A percentile compares a stretch with the other conserved stretches of the same genome.
Evolutionary conservation across 345 rosid genomes (phyloP).

Genomic region (Eucalyptus coolabah): DNA sequence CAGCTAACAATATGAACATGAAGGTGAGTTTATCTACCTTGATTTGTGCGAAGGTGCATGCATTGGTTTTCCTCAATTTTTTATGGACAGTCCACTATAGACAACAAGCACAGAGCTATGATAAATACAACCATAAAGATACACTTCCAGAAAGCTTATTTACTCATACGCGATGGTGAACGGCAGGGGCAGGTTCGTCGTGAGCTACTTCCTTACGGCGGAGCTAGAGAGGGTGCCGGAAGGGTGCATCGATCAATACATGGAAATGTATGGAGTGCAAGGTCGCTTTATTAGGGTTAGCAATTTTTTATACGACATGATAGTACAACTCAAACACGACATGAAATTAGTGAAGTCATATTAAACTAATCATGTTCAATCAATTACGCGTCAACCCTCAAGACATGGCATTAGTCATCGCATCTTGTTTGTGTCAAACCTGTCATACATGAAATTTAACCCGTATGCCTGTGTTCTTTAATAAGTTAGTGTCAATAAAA

Average conservation of each 20-base stretch:
- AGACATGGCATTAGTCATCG: neutral
- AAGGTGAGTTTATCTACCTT: neutral
- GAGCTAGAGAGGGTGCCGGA: conserved; percentile 58
- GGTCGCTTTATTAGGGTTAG: conserved; percentile 67
- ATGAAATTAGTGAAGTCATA: neutral
- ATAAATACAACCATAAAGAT: neutral
- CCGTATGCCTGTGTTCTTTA: neutral
- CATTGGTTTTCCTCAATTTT: neutral
- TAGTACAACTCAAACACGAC: neutral
- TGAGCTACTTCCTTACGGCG: conserved; percentile 53
- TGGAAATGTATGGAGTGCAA: conserved; percentile 50
- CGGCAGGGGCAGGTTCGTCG: conserved; percentile 74
- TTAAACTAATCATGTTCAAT: neutral
- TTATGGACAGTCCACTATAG: neutral
- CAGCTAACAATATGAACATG: neutral
- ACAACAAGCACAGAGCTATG: neutral
- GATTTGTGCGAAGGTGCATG: neutral
- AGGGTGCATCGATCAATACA: conserved; percentile 61
- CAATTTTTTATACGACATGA: neutral
- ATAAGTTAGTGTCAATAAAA: neutral
- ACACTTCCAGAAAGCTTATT: neutral
- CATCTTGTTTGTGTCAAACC: neutral
- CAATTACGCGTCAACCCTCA: neutral
- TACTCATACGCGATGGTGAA: conserved; percentile 77
- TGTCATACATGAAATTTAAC: neutral